These are phyloP conservation scores for Globisporangium emineosum DNA, from an alignment of 352 stramenopile genomes.

Conservation along the genomic window DNA sequence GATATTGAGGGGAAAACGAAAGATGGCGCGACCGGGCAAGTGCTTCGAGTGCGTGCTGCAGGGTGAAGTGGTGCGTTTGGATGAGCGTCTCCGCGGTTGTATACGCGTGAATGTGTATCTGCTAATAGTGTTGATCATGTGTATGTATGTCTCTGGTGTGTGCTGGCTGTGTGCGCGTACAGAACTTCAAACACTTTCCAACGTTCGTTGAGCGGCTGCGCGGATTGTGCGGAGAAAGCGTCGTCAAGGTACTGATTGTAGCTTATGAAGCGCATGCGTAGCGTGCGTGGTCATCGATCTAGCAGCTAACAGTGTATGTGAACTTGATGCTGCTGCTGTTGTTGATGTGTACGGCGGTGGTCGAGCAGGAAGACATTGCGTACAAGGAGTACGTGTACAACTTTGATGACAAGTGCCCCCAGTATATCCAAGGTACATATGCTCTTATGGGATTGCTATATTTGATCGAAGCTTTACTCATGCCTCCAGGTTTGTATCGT, in stretches of 20 bases:
- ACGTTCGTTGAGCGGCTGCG: slow-evolving; percentile 78
- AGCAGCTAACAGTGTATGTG: neutral
- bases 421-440: slow-evolving; percentile 70
- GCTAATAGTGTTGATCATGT: neutral
- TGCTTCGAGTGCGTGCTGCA: slow-evolving; percentile 83
- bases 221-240: slow-evolving; percentile 72
- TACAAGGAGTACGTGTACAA: slow-evolving; percentile 91
- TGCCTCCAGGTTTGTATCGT: too few species aligned
- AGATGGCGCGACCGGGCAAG: slow-evolving; percentile 66
- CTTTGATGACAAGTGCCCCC: slow-evolving; percentile 84
- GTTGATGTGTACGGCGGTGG: neutral
- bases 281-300: neutral
- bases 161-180: neutral
- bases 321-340: neutral
- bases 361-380: slow-evolving; percentile 68
- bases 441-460: neutral
- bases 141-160: neutral
- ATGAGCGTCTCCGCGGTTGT: neutral
- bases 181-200: slow-evolving; percentile 84
- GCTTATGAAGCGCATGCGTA: neutral
- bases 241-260: slow-evolving; percentile 59
- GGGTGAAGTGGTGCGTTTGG: slow-evolving; percentile 67
- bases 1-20: neutral
- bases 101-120: neutral
- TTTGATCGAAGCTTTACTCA: too few species aligned